phyloP scores from a whole-genome alignment of 148 eudicot genomes.

The Drosera capensis region DNA sequence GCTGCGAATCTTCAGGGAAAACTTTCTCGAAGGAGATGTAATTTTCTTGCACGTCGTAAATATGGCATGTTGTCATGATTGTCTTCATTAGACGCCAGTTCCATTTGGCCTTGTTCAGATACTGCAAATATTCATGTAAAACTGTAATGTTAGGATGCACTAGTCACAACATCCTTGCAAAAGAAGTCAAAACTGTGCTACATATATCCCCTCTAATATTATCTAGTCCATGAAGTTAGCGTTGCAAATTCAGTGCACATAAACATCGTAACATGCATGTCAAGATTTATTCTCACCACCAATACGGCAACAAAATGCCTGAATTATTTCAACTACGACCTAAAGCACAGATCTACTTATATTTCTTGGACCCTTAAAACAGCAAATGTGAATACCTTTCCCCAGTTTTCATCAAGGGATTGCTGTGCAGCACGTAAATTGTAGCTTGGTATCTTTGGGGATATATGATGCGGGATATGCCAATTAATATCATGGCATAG shows the following conservation, averaged over 20 bases:
- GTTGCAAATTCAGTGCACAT: too few relatives aligned
- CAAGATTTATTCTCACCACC: too few relatives aligned
- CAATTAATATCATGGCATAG: constrained; percentile 85
- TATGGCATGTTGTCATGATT: constrained; percentile 75
- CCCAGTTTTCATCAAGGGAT: constrained; percentile 79
- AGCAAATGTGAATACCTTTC: constrained; percentile 38
- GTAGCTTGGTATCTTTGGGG: constrained; percentile 88
- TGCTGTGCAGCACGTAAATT: constrained; percentile 78
- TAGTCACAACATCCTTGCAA: not conserved
- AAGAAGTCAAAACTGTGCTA: not conserved
- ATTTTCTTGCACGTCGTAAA: constrained; percentile 52
- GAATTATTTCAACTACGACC: too few relatives aligned
- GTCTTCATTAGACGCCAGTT: constrained; percentile 93
- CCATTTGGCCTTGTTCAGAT: constrained; percentile 89
- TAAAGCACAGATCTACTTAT: too few relatives aligned
- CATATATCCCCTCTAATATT: too few relatives aligned
- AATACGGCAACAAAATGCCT: too few relatives aligned
- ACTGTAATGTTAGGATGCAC: not conserved
- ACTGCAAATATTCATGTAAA: constrained; percentile 21
- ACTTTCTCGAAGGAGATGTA: constrained; percentile 53
- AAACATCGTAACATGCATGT: too few relatives aligned
- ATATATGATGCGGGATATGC: constrained; percentile 91
- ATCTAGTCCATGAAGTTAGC: too few relatives aligned
- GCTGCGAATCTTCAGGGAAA: constrained; percentile 64
- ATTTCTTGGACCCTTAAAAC: not conserved